Conservation (phyloP, 495 filamentous ascomycete species). For the Podospora australis region DNA sequence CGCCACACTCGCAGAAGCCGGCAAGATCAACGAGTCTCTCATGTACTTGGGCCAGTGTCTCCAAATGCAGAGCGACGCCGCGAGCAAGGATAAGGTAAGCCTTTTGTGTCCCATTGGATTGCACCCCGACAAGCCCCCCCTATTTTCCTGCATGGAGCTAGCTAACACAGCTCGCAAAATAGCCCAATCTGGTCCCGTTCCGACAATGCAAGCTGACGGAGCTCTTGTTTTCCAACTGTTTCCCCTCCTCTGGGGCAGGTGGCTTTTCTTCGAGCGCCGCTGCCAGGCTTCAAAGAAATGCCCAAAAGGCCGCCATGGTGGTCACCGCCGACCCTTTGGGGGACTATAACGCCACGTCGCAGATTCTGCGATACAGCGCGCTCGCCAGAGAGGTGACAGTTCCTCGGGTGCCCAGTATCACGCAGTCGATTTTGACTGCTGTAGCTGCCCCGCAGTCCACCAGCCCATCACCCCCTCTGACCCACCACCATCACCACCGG, state of each 20-base stretch:
- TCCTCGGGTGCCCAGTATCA: slow-evolving; percentile 74
- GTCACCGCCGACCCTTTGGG: slow-evolving; percentile 91
- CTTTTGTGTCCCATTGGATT: slow-evolving; percentile 36
- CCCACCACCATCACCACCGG: too few species aligned
- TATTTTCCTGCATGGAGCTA: too few species aligned
- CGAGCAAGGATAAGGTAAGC: slow-evolving; percentile 65
- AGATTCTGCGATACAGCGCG: slow-evolving; percentile 93
- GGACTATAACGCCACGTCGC: slow-evolving; percentile 93
- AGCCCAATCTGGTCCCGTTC: slow-evolving; percentile 79
- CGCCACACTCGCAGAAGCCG: slow-evolving; percentile 85
- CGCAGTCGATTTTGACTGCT: slow-evolving; percentile 33
- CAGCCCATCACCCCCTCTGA: slow-evolving; percentile 30
- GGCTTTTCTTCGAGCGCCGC: slow-evolving; percentile 25
- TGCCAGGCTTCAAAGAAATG: too few species aligned
- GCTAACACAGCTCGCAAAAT: too few species aligned
- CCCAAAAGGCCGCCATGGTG: slow-evolving; percentile 90
- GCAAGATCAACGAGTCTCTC: slow-evolving; percentile 93
- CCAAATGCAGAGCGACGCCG: slow-evolving; percentile 84
- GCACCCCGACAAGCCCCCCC: too few species aligned
- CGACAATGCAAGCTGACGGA: slow-evolving; percentile 96
- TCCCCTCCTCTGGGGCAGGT: slow-evolving; percentile 57
- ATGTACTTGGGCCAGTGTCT: slow-evolving; percentile 98
- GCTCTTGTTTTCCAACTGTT: slow-evolving; percentile 91
- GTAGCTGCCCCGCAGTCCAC: slow-evolving; percentile 20
- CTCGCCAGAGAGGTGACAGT: slow-evolving; percentile 90